These are phyloP conservation scores for Hypoxylon sp. DNA, from an alignment of 2,329 filamentous ascomycete genomes.

Conservation along the genomic window DNA sequence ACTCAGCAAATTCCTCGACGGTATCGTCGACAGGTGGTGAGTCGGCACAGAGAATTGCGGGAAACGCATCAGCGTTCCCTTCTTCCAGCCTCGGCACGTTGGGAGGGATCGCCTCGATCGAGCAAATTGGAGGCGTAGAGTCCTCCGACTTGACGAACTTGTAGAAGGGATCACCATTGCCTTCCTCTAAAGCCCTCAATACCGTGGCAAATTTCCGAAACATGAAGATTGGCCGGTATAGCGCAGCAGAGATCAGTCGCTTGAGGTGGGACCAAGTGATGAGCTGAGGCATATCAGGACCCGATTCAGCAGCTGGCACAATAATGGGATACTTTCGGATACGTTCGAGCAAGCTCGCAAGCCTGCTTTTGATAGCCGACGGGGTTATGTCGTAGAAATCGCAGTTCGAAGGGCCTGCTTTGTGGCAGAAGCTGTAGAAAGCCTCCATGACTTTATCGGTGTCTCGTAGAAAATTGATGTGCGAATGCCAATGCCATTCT, in stretches of 20 bases:
- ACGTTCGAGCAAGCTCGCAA: conserved; percentile 51
- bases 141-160: conserved; percentile 40
- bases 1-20: conserved; percentile 47
- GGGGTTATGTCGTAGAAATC: conserved; percentile 53
- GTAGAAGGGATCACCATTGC: conserved; percentile 57
- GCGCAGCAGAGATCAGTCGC: conserved; percentile 51
- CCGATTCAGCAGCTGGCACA: conserved; percentile 45
- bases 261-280: conserved; percentile 60
- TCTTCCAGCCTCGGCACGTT: conserved; percentile 46
- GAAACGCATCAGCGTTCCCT: conserved; percentile 53
- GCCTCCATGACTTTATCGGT: conserved; percentile 61
- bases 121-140: conserved; percentile 42
- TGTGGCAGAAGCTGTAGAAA: conserved; percentile 63
- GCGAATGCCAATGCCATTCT: conserved; percentile 59
- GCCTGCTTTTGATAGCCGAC: conserved; percentile 50
- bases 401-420: conserved; percentile 59
- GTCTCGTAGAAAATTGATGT: conserved; percentile 60
- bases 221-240: conserved; percentile 56
- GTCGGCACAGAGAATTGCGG: conserved; percentile 58
- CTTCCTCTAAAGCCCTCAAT: conserved; percentile 53
- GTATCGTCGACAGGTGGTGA: conserved; percentile 45
- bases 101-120: conserved; percentile 44
- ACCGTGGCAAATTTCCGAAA: conserved; percentile 55
- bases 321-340: conserved; percentile 56
- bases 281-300: conserved; percentile 56